Conservation (phyloP, 1,284 basidiomycete genomes). For the Heterobasidion irregulare region DNA sequence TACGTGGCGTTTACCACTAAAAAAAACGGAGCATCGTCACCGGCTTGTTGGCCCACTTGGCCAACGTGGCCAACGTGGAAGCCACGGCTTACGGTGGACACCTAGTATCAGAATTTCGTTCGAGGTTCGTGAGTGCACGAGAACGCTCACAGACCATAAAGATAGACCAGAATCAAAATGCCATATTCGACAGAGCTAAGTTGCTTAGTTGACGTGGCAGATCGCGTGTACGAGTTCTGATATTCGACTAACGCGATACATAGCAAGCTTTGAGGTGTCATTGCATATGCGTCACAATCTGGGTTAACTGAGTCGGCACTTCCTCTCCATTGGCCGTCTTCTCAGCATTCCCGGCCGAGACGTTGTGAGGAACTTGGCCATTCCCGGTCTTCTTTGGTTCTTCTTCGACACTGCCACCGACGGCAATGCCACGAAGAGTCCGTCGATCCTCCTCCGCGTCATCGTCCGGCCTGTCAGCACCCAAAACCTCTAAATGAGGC, state of each 20-base stretch:
- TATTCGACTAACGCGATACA: neutral
- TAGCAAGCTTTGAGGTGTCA: neutral
- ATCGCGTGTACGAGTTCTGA: too few species aligned
- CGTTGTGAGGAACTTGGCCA: neutral
- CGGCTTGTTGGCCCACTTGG: too few species aligned
- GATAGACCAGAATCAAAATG: too few species aligned
- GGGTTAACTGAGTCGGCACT: neutral
- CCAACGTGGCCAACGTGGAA: too few species aligned
- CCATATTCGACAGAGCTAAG: too few species aligned
- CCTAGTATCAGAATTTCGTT: too few species aligned
- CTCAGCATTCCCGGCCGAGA: neutral
- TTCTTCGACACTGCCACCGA: constrained; percentile 7
- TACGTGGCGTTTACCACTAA: too few species aligned
- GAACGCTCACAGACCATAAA: too few species aligned
- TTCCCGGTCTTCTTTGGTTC: constrained; percentile 16
- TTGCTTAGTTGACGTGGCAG: too few species aligned
- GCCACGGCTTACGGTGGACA: too few species aligned
- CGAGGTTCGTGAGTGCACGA: too few species aligned
- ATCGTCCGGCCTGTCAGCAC: neutral
- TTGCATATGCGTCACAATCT: neutral
- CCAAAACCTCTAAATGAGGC: neutral
- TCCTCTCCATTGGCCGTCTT: neutral
- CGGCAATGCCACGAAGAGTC: constrained; percentile 1
- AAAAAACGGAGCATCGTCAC: too few species aligned
- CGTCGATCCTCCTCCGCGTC: constrained; percentile 2